Evolutionary conservation across 164 flowering plant genomes (phyloP), one percentile per base, ranked within the genome.

Genomic region (Aristolochia fimbriata): DNA sequence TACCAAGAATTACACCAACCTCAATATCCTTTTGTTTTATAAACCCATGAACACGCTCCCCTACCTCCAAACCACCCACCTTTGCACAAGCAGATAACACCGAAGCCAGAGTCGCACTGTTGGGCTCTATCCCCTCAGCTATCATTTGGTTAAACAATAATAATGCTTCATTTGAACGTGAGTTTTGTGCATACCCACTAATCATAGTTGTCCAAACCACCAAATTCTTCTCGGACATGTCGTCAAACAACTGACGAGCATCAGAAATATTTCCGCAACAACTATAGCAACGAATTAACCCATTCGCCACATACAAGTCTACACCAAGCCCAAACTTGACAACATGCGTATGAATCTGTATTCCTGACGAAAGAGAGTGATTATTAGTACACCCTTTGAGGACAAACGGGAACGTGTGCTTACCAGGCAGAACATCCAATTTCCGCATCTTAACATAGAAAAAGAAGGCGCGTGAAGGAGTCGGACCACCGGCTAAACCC

Each of bases 61-160:
- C 93, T 46, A 83, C 47, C 1, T 70, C 77, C 70, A 86, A 71
- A 67, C 75, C 62, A 0, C 83, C 83, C 0, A 78, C 71, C 46
- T 69, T 73, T 22, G 81, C 87, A 68, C 87, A 83, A 0, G 85
- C 82, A 16, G 92, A 86, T 55, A 82, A 61, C 46, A 83, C 93
- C 15, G 83, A 79, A 7, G 83, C 70, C 55, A 86, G 57, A 22
- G 83, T 79, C 0, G 62, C 79, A 14, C 71, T 73, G 62, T 74
- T 75, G 2, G 87, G 92, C 37, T 76, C 81, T 23, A 79, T 23
- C 19, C 82, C 86, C 50, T 76, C 69, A 5, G 1, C 57, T n/a
- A 69, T 27, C 92, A 81, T 83, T 46, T 55, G 58, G 63, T 80
- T 65, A 71, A 80, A 86, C 66, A 86, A 20, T 64, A 24, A n/a